These are phyloP conservation scores for Annulohypoxylon moriforme DNA, from an alignment of 495 filamentous ascomycete genomes.

Conservation along the genomic window DNA sequence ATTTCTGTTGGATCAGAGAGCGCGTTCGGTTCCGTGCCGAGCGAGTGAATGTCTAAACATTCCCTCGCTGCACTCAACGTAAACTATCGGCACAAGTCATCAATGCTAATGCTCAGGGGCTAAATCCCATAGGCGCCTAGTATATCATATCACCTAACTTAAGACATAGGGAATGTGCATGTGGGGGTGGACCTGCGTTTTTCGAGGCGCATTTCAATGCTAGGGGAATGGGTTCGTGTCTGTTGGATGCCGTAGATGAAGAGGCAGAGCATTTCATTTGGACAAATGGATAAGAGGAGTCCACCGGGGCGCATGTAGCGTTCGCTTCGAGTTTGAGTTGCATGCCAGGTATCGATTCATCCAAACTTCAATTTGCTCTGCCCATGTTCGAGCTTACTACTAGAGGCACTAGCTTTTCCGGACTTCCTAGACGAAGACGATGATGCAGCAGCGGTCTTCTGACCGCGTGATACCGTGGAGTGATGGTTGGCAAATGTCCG, in stretches of 20 bases:
- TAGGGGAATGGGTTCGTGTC: slow-evolving; percentile 17
- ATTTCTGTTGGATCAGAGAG: slow-evolving; percentile 37
- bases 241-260: slow-evolving; percentile 35
- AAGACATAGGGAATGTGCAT: slow-evolving; percentile 38
- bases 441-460: slow-evolving; percentile 51
- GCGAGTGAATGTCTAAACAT: slow-evolving; percentile 28
- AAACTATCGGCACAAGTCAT: slow-evolving; percentile 33
- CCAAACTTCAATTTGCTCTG: slow-evolving; percentile 81
- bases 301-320: slow-evolving; percentile 37
- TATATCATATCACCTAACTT: slow-evolving; percentile 35
- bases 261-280: slow-evolving; percentile 33
- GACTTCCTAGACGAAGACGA: slow-evolving; percentile 45
- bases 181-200: slow-evolving; percentile 24
- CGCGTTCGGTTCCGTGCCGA: slow-evolving; percentile 36
- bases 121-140: slow-evolving; percentile 24
- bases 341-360: slow-evolving; percentile 51
- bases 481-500: slow-evolving; percentile 55
- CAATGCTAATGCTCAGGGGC: slow-evolving; percentile 13
- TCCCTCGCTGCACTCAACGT: slow-evolving; percentile 24
- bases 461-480: slow-evolving; percentile 45
- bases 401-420: slow-evolving; percentile 42
- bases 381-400: slow-evolving; percentile 74
- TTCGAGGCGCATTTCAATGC: slow-evolving; percentile 30
- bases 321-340: slow-evolving; percentile 42
- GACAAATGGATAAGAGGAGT: slow-evolving; percentile 34